Percentiles rank a stretch among this genome's conserved stretches.
Evolutionary conservation across 1,284 basidiomycete genomes (phyloP).

Genomic region (Melampsora americana): DNA sequence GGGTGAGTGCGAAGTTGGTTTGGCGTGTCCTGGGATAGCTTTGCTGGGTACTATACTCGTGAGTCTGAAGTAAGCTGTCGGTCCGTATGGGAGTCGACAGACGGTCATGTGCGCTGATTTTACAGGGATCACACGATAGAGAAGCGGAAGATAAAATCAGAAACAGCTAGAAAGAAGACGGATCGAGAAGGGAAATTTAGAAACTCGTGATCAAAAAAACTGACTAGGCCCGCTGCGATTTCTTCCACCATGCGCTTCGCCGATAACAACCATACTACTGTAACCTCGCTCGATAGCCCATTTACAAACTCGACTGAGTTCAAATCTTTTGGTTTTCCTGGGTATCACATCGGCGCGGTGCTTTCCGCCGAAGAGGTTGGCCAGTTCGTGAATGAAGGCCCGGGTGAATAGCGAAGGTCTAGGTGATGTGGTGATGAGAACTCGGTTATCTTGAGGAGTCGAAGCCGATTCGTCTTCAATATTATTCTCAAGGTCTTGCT

Average conservation of each 20-base stretch:
- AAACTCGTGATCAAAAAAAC: background rate
- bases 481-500: conserved; percentile 49
- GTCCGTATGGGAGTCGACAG: conserved; percentile 83
- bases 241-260: conserved; percentile 70
- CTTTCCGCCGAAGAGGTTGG: conserved; percentile 80
- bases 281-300: conserved; percentile 90
- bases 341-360: conserved; percentile 74
- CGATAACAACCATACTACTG: conserved; percentile 83
- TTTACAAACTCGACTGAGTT: conserved; percentile 84
- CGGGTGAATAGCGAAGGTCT: conserved; percentile 34
- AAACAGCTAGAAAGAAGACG: background rate
- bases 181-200: background rate
- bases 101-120: conserved; percentile 80
- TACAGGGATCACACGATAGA: background rate
- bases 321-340: conserved; percentile 85
- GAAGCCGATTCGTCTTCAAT: conserved; percentile 62
- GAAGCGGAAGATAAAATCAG: background rate
- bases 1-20: conserved; percentile 85
- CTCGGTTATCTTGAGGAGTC: conserved; percentile 52
- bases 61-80: conserved; percentile 93
- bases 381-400: conserved; percentile 62
- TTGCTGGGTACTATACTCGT: conserved; percentile 63
- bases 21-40: conserved; percentile 67
- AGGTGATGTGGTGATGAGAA: conserved; percentile 38
- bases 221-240: conserved; percentile 42